These are phyloP conservation scores for Diaporthe velutina DNA, from an alignment of 2,329 filamentous ascomycete genomes.

Conservation along the genomic window DNA sequence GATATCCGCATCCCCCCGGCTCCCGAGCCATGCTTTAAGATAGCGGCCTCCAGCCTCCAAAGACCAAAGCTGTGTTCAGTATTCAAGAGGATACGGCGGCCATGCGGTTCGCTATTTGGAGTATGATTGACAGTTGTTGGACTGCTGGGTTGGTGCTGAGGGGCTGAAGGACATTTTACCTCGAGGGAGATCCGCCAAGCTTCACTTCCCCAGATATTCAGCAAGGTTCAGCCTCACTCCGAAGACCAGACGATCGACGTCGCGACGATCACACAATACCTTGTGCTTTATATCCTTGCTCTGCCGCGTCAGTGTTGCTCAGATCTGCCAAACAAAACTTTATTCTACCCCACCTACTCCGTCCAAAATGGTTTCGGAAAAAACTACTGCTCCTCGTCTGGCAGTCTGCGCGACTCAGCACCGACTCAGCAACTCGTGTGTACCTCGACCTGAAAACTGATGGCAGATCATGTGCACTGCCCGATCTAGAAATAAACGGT, in stretches of 20 bases:
- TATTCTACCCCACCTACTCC: neutral
- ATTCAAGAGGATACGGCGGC: neutral
- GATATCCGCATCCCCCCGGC: too few relatives aligned
- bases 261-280: constrained; percentile 3
- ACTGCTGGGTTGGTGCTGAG: neutral
- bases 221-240: neutral
- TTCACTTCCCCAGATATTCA: constrained; percentile 17
- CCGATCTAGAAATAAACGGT: neutral
- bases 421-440: constrained; percentile 19
- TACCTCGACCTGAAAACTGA: neutral
- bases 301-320: constrained; percentile 8
- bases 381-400: neutral
- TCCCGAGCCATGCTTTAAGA: neutral
- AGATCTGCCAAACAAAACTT: constrained; percentile 11
- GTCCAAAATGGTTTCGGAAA: neutral
- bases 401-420: constrained; percentile 13
- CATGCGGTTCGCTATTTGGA: neutral
- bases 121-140: neutral
- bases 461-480: neutral
- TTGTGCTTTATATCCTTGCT: neutral
- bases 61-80: neutral
- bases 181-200: neutral
- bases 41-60: neutral
- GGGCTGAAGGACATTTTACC: neutral
- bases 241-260: constrained; percentile 13